A percentile compares a stretch with the other conserved stretches of the same genome.
These are phyloP conservation scores for Mentha longifolia DNA, from an alignment of 257 asterid genomes.

Conservation along the genomic window DNA sequence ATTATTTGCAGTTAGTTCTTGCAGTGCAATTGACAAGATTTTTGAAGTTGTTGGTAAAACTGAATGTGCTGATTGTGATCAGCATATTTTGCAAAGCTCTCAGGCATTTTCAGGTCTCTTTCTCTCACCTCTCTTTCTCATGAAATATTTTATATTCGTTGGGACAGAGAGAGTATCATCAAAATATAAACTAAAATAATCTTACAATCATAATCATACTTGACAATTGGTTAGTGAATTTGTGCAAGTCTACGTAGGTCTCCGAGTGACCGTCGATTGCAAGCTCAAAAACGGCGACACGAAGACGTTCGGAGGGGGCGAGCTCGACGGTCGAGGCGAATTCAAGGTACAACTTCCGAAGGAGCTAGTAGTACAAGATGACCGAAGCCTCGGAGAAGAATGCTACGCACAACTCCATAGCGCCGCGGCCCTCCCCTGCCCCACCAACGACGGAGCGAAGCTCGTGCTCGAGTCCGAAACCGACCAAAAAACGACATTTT, in stretches of 20 bases:
- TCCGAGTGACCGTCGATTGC: conserved; percentile 78
- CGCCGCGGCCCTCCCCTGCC: conserved; percentile 71
- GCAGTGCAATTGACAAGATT: conserved; percentile 47
- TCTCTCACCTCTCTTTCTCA: not conserved
- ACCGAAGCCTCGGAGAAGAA: conserved; percentile 51
- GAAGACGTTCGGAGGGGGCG: conserved; percentile 56
- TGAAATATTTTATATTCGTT: no score
- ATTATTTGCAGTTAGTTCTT: conserved; percentile 38
- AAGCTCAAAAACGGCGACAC: conserved; percentile 57
- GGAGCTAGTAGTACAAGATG: conserved; percentile 48
- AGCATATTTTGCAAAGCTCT: conserved; percentile 37
- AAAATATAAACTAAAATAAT: no score
- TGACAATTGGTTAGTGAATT: not conserved
- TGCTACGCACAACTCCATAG: conserved; percentile 88
- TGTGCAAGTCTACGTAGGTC: conserved; percentile 52
- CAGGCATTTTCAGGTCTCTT: conserved; percentile 53
- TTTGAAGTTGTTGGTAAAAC: conserved; percentile 60
- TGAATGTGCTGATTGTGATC: conserved; percentile 62
- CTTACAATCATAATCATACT: no score
- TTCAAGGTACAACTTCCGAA: conserved; percentile 59
- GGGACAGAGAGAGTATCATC: no score
- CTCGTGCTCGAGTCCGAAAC: conserved; percentile 45
- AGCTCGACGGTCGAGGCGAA: conserved; percentile 65
- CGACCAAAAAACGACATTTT: conserved; percentile 49
- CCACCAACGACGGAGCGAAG: conserved; percentile 61